These are phyloP conservation scores for Pyricularia sp. DNA, from an alignment of 2,329 filamentous ascomycete species.

Conservation along the genomic window DNA sequence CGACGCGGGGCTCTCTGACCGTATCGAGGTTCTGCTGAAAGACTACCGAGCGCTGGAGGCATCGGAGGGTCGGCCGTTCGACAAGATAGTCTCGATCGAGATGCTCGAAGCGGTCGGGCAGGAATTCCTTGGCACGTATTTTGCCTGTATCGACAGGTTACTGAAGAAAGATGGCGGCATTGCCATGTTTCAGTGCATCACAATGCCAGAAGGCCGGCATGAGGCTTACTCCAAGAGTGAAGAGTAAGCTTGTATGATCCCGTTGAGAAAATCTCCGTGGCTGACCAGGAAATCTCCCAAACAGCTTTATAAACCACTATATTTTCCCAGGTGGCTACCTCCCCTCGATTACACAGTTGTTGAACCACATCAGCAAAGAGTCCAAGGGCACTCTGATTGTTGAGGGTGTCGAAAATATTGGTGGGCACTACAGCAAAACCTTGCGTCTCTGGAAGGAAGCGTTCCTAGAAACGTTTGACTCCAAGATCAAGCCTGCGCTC, in stretches of 20 bases:
- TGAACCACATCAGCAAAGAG: slow-evolving; percentile 50
- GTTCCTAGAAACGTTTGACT: slow-evolving; percentile 54
- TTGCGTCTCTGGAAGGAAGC: slow-evolving; percentile 58
- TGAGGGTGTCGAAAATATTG: slow-evolving; percentile 62
- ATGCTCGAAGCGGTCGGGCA: slow-evolving; percentile 69
- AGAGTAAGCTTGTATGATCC: slow-evolving; percentile 33
- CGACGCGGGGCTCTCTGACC: slow-evolving; percentile 47
- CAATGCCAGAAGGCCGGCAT: slow-evolving; percentile 62
- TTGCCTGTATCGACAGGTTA: slow-evolving; percentile 51
- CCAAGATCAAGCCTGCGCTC: slow-evolving; percentile 50
- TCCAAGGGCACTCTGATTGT: slow-evolving; percentile 55
- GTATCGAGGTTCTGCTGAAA: slow-evolving; percentile 55
- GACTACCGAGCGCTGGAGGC: slow-evolving; percentile 57
- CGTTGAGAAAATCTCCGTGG: not conserved
- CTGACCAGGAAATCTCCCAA: not conserved
- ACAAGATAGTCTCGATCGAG: slow-evolving; percentile 67
- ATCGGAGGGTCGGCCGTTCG: slow-evolving; percentile 42
- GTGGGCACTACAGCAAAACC: slow-evolving; percentile 63
- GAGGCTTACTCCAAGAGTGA: slow-evolving; percentile 56
- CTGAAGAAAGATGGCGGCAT: slow-evolving; percentile 58
- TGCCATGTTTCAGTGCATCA: slow-evolving; percentile 68
- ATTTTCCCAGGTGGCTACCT: slow-evolving; percentile 74
- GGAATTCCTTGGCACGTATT: slow-evolving; percentile 60
- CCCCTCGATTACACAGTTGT: slow-evolving; percentile 45
- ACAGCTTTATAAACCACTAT: slow-evolving; percentile 62